Base-by-base conservation (phyloP, 176 grass and related monocot species). In the Secale cereale region DNA sequence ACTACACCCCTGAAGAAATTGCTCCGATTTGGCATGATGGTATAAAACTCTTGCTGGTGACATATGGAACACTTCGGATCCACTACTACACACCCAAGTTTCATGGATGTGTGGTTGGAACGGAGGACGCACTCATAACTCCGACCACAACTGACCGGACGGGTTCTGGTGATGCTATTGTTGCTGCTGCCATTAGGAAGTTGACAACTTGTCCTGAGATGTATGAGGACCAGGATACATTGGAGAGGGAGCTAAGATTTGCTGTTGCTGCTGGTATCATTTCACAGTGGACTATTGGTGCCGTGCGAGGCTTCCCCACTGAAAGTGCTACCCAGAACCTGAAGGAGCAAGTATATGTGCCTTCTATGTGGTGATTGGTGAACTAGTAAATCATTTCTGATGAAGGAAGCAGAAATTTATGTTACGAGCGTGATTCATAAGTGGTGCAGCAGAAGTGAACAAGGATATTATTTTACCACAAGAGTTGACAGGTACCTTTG, bases 251-350 rank as follows among this genome's bases (percentile, higher is more conserved):
- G 68, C 82, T 98, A 27, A 88, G 96, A 30, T 95, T 95, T 86
- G 86, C 87, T 74, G 84, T 94, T 86, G 89, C 91, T 41, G 96
- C 93, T 56, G 96, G 96, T 65, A 98, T 98, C 40, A 95, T 95
- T 87, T 90, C 96, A 61, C 93, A 95, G 27, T 98, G 96, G 96
- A 98, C 93, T 19, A 94, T 91, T 74, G 93, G 96, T 61, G 91
- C 91, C 0, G 82, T 95, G 19, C 83, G 89, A 92, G 96, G 96
- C 14, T 94, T 98, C 74, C 96, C 96, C 59, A 94, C 91, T 22
- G 96, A 98, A 86, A 92, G 91, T 86, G 93, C 96, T 43, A 43
- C 90, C 26, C 89, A 95, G 75, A 98, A 98, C 81, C 70, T 94
- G 78, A 98, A 98, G 87, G 91, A 95, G 89, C 86, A 92, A 88